Evolutionary conservation across 805 yeast species (phyloP).

Genomic region (Teunomyces atbi): DNA sequence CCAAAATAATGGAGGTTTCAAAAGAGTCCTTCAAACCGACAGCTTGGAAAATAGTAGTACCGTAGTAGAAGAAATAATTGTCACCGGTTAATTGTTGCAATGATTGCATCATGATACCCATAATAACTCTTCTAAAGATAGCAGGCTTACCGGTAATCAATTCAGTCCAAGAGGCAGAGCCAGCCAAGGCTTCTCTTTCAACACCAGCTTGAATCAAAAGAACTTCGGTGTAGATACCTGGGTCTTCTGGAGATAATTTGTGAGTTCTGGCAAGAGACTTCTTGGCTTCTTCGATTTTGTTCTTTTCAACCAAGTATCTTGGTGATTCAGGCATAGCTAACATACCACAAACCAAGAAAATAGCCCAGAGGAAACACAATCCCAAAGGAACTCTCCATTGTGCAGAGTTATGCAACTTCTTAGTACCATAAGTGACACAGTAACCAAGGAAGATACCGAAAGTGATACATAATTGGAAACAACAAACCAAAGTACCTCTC

Average conservation of each 20-base stretch:
- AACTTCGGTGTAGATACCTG: slow-evolving; percentile 23
- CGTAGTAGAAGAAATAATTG: slow-evolving; percentile 66
- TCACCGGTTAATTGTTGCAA: slow-evolving; percentile 64
- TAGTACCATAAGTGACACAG: slow-evolving; percentile 27
- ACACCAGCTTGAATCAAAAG: slow-evolving; percentile 29
- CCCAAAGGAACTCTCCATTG: slow-evolving; percentile 31
- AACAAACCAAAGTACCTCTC: slow-evolving; percentile 29
- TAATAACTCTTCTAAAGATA: slow-evolving; percentile 22
- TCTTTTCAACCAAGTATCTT: slow-evolving; percentile 23
- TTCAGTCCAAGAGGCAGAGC: slow-evolving; percentile 25
- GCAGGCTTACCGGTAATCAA: slow-evolving; percentile 27
- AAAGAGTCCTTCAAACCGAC: slow-evolving; percentile 58
- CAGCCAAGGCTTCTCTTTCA: slow-evolving; percentile 27
- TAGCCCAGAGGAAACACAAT: slow-evolving; percentile 28
- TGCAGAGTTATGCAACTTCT: slow-evolving; percentile 19
- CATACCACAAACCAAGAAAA: slow-evolving; percentile 24
- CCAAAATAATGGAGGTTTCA: slow-evolving; percentile 57
- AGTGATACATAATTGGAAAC: slow-evolving; percentile 28
- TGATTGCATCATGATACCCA: slow-evolving; percentile 30
- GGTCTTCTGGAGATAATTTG: slow-evolving; percentile 22
- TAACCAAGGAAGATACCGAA: slow-evolving; percentile 28
- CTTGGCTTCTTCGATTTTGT: slow-evolving; percentile 25
- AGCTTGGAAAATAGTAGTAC: slow-evolving; percentile 59
- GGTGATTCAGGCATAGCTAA: slow-evolving; percentile 30
- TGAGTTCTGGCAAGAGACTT: slow-evolving; percentile 24